Evolutionary conservation across 768 basidiomycete species (phyloP).

Genomic region (Stropharia rugosoannulata): DNA sequence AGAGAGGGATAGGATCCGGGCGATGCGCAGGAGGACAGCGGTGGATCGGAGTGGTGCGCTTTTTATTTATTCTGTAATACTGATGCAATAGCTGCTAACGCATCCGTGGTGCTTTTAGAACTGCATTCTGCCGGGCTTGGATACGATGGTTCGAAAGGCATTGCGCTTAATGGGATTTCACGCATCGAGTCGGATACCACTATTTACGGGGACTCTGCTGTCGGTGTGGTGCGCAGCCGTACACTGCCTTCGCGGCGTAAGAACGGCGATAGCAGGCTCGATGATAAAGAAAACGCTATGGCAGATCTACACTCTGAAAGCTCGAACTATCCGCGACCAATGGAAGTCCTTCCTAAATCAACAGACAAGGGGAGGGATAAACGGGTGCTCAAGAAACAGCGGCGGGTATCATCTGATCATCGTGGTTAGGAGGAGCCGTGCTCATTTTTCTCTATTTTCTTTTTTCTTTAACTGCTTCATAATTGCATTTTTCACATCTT

Average conservation of each 20-base stretch:
- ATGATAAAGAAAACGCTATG: conserved; percentile 14
- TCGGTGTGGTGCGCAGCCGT: conserved; percentile 56
- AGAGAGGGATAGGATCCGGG: conserved; percentile 36
- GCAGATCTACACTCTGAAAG: too few relatives aligned
- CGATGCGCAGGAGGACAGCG: conserved; percentile 58
- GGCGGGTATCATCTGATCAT: conserved; percentile 10
- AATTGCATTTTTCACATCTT: neutral
- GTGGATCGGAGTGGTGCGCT: conserved; percentile 41
- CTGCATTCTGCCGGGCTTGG: conserved; percentile 15
- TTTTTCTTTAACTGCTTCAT: neutral
- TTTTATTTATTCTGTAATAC: neutral
- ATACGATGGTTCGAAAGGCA: neutral
- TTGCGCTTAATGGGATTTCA: conserved; percentile 28
- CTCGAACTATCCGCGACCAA: conserved; percentile 1
- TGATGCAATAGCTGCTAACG: neutral
- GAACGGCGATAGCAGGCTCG: conserved; percentile 4
- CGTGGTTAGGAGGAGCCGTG: neutral
- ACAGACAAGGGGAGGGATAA: conserved; percentile 14
- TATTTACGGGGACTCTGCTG: conserved; percentile 29
- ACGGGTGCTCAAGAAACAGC: conserved; percentile 20
- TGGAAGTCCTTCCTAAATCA: neutral
- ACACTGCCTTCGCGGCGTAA: conserved; percentile 57
- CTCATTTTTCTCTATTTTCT: neutral
- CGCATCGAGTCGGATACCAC: conserved; percentile 1
- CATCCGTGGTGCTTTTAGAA: conserved; percentile 16